These are phyloP conservation scores for Cicer judaicum DNA, from an alignment of 306 rosid species.

Conservation along the genomic window DNA sequence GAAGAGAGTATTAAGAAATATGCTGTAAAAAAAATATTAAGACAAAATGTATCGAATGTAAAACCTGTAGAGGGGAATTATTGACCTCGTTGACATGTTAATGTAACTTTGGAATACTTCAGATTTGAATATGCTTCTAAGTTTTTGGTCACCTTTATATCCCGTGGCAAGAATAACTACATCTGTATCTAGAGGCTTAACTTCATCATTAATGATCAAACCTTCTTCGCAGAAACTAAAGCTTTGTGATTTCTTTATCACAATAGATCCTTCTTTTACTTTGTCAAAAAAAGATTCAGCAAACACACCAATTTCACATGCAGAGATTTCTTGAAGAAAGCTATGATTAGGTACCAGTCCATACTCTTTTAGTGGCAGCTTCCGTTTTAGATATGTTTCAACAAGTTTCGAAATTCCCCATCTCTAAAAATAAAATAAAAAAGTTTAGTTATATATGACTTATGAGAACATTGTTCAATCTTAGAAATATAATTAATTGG, in stretches of 20 bases:
- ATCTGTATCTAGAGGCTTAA: conserved; percentile 48
- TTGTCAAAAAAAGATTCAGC: conserved; percentile 53
- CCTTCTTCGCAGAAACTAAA: conserved; percentile 57
- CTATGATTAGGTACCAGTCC: conserved; percentile 52
- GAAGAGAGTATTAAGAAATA: too few species aligned
- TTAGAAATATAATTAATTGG: too few species aligned
- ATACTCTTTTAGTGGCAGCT: conserved; percentile 55
- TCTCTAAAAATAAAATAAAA: conserved; percentile 46
- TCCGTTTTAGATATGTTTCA: conserved; percentile 53
- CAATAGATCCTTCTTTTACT: conserved; percentile 57
- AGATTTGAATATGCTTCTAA: conserved; percentile 54
- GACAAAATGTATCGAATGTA: neutral
- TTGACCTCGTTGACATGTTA: neutral
- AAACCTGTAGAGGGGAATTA: conserved; percentile 57
- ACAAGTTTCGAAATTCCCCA: conserved; percentile 52
- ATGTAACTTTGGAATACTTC: conserved; percentile 46
- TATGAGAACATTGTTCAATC: too few species aligned
- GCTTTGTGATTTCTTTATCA: conserved; percentile 50
- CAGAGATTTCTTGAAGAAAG: conserved; percentile 48
- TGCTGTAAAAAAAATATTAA: too few species aligned
- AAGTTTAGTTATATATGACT: too few species aligned
- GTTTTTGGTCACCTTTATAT: conserved; percentile 57
- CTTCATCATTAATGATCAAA: conserved; percentile 51
- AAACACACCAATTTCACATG: conserved; percentile 43
- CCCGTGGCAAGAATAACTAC: conserved; percentile 66